Base-by-base conservation (phyloP, 345 rosid species). In the Citrus medica region DNA sequence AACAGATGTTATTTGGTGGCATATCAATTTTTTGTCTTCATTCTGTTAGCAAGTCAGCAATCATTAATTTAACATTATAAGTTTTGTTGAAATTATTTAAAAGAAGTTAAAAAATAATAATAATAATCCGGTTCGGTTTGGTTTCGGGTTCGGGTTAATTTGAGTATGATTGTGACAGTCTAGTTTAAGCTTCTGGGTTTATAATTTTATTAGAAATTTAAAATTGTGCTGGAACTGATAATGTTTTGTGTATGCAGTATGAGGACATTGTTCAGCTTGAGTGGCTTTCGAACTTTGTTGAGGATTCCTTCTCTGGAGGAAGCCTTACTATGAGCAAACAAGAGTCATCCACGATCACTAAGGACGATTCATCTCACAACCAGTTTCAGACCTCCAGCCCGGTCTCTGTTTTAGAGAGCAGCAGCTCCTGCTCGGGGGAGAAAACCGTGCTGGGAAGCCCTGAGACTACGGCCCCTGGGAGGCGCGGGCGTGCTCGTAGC, bases 241-340 rank as follows among this genome's bases (percentile, higher is more conserved):
- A 7, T 28, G 19, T 51, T 48, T 25, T 71, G 62, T 28, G 21
- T 7, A 46, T 82, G 83, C 93, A 97, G 99, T 93, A 90, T 73
- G 99, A 93, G 62, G 98, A 97, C 80, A 97, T 94, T 86, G 93
- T 89, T 38, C 97, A 94, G 68, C 83, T 97, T 80, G 98, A 96
- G 37, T 89, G 90, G 92, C 86, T 93, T 60, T 81, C 97, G 19
- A 89, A 78, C 67, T 90, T 92, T 42, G 93, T 87, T 17, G 95
- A 94, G 78, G 98, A 92, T 79, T 89, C 98, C 21, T 84, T 94
- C 83, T 83, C 94, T 59, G 98, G 94, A 81, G 95, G 87, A 51
- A 87, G 90, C 79, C 91, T 94, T 56, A 85, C 95, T 2, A 87
- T 89, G 69, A 84, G 86, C 59, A 85, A 86, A 66, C 88, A 85